Evolutionary conservation across 768 basidiomycete genomes (phyloP), one percentile per base, ranked within the genome.

Genomic region (Boletus eberwhitei): DNA sequence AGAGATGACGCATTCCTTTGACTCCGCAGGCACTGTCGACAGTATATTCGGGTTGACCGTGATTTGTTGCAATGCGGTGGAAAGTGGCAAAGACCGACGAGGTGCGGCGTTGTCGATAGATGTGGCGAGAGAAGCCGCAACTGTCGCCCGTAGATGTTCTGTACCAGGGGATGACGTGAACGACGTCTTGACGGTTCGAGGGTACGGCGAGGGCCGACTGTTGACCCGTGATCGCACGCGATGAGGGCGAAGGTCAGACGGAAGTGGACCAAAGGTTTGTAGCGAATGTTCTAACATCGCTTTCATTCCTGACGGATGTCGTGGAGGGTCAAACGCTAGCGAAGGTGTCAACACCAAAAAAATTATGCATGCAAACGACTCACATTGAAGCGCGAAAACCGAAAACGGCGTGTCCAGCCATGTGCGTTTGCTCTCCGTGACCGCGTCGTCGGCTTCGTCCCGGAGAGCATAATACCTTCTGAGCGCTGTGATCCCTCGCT

Each of bases 401-500:
- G 88, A 90, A 60, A 87, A 85, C 0, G 87, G 81, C 0, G 89
- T 92, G 61, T 91, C 89, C 0, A 60, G 44, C 89, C 88, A 90
- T 1, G 68, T 58, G 11, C 75, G 77, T 67, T 81, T 77, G 63
- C 89, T 92, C 64, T 89, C 87, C 2, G 68, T 72, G 5, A 90
- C 84, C 0, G 83, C 81, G 21, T 75, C 79, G 36, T 87, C 76
- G 6, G 80, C 88, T 68, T 91, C 88, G 47, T 85, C 80, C 37
- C 80, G 76, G 21, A 90, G 76, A 2, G 85, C 84, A 60, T 84
- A 88, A 57, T 84, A 91, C 57, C 76, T 81, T 55, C 88, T 76
- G 40, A 91, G 65, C 0, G 83, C 79, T 0, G 79, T 67, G 48
- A 89, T 81, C 0, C 87, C 87, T n/a, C 61, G 72, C 43, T 90